These are phyloP conservation scores for Dothistroma septosporum DNA, from an alignment of 2,329 filamentous ascomycete species.

Conservation along the genomic window DNA sequence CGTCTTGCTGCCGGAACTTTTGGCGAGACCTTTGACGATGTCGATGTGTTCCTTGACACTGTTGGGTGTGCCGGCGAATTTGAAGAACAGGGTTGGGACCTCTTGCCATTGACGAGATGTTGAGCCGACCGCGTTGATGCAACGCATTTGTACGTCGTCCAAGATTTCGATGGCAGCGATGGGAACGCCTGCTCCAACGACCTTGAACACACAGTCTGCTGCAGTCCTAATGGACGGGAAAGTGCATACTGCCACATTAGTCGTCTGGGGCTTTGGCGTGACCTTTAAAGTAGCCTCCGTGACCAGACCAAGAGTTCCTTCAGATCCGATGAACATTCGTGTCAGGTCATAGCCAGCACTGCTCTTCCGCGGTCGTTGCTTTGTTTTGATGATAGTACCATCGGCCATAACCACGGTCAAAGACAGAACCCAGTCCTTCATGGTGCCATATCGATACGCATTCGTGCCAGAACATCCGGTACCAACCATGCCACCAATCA, in stretches of 20 bases:
- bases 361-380: conserved; percentile 82
- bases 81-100: conserved; percentile 68
- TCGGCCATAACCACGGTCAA: conserved; percentile 87
- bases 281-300: conserved; percentile 89
- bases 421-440: conserved; percentile 88
- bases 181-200: conserved; percentile 75
- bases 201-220: conserved; percentile 72
- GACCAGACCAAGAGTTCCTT: conserved; percentile 85
- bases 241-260: conserved; percentile 70
- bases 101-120: conserved; percentile 65
- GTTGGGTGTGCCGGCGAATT: conserved; percentile 63
- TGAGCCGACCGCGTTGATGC: conserved; percentile 64
- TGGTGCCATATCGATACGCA: conserved; percentile 87
- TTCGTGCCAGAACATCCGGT: conserved; percentile 79
- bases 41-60: conserved; percentile 75
- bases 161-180: conserved; percentile 90
- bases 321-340: conserved; percentile 81
- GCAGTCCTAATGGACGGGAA: conserved; percentile 65
- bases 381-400: conserved; percentile 83
- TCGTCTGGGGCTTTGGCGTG: conserved; percentile 72
- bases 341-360: conserved; percentile 91
- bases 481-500: conserved; percentile 86
- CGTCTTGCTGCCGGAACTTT: conserved; percentile 56
- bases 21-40: conserved; percentile 60
- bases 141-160: conserved; percentile 83